These are phyloP conservation scores for Telfairia occidentalis DNA, from an alignment of 331 rosid genomes.

Conservation along the genomic window DNA sequence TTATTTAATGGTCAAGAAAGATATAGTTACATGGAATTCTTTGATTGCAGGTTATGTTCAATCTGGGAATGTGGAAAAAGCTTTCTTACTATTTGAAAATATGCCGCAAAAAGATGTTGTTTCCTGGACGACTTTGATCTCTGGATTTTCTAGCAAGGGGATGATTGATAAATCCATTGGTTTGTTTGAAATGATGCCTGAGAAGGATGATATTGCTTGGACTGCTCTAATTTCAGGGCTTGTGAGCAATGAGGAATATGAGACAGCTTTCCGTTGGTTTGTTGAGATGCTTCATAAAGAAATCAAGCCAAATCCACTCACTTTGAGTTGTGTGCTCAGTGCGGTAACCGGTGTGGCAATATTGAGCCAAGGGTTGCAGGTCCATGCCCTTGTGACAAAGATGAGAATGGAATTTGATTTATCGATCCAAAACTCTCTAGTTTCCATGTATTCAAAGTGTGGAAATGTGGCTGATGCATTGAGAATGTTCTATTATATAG, in stretches of 20 bases:
- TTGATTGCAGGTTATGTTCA: constrained; percentile 56
- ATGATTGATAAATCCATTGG: constrained; percentile 39
- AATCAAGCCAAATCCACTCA: constrained; percentile 40
- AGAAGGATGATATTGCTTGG: constrained; percentile 68
- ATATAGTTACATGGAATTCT: constrained; percentile 68
- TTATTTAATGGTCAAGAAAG: constrained; percentile 26
- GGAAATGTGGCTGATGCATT: constrained; percentile 54
- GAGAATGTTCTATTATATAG: constrained; percentile 33
- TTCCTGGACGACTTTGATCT: constrained; percentile 65
- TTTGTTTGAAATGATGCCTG: constrained; percentile 46
- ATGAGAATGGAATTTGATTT: constrained; percentile 44
- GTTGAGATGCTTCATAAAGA: constrained; percentile 38
- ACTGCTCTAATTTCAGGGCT: constrained; percentile 72
- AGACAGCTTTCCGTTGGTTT: constrained; percentile 58
- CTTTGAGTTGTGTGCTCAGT: constrained; percentile 54
- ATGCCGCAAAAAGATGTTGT: constrained; percentile 56
- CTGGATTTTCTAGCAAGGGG: constrained; percentile 46
- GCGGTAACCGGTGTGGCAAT: constrained; percentile 57
- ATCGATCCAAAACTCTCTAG: constrained; percentile 61
- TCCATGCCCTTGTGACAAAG: constrained; percentile 49
- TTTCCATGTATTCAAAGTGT: constrained; percentile 68
- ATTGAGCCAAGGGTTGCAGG: constrained; percentile 56
- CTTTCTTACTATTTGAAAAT: constrained; percentile 34
- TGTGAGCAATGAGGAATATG: constrained; percentile 45
- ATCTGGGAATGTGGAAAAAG: constrained; percentile 40